Evolutionary conservation across 768 basidiomycete species (phyloP).

Genomic region (Coprinopsis strossmayeri): DNA sequence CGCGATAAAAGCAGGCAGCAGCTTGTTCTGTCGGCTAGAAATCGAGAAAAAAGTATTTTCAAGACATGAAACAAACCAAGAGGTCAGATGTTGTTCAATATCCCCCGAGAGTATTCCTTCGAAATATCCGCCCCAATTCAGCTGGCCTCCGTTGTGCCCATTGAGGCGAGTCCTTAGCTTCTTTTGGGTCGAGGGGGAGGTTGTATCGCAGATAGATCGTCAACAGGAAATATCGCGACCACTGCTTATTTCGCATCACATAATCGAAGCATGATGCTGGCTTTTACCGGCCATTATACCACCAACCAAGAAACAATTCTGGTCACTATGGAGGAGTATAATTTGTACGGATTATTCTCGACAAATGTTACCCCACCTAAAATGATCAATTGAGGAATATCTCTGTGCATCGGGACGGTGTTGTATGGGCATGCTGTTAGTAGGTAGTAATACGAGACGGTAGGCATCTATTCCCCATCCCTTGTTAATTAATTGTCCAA

Average conservation of each 20-base stretch:
- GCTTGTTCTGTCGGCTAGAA: not conserved
- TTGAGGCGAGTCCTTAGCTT: not conserved
- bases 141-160: not conserved
- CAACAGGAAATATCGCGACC: not conserved
- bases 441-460: not conserved
- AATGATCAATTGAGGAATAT: not conserved
- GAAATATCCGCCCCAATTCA: not conserved
- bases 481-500: not conserved
- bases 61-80: not conserved
- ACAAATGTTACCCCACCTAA: not conserved
- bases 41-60: not conserved
- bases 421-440: not conserved
- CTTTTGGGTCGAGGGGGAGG: not conserved
- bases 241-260: not conserved
- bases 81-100: not conserved
- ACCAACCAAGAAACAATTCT: not conserved
- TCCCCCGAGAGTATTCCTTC: not conserved
- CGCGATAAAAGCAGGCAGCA: not conserved
- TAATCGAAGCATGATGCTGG: not conserved
- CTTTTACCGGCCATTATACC: not conserved
- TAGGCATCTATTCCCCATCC: not conserved
- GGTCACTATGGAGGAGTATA: not conserved
- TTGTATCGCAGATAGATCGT: not conserved
- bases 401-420: not conserved
- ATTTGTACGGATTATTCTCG: slow-evolving; percentile 1